phyloP scores from a whole-genome alignment of 1,284 basidiomycete species.

The Rugiboletus extremiorientalis region DNA sequence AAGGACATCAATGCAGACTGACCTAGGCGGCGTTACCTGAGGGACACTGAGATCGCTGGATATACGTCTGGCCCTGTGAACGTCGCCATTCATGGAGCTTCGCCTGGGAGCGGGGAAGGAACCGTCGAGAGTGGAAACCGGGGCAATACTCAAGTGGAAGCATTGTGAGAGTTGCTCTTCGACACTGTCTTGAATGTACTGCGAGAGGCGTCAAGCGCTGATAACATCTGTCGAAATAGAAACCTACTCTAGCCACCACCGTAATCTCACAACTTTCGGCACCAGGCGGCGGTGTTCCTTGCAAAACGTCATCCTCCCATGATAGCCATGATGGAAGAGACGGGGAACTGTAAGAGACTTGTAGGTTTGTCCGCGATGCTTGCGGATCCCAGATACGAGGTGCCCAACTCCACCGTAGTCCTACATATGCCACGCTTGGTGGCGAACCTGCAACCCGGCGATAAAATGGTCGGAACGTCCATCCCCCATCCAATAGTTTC shows the following conservation, averaged over 20 bases:
- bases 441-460: constrained; percentile 84
- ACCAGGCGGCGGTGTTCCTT: constrained; percentile 69
- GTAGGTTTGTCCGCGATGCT: constrained; percentile 75
- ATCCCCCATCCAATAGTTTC: constrained; percentile 73
- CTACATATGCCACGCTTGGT: constrained; percentile 79
- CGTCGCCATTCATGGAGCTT: constrained; percentile 59
- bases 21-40: constrained; percentile 41
- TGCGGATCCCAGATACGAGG: constrained; percentile 98
- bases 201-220: constrained; percentile 14
- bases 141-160: constrained; percentile 71
- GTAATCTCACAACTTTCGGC: constrained; percentile 72
- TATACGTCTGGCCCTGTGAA: constrained; percentile 51
- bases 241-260: constrained; percentile 64
- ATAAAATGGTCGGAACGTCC: constrained; percentile 92
- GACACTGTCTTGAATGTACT: constrained; percentile 73
- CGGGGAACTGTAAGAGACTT: constrained; percentile 80
- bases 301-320: constrained; percentile 82
- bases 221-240: constrained; percentile 12
- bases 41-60: constrained; percentile 56
- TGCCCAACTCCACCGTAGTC: constrained; percentile 88
- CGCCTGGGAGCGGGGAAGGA: constrained; percentile 57
- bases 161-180: constrained; percentile 66
- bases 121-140: constrained; percentile 64
- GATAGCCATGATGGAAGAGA: constrained; percentile 82
- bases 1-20: constrained; percentile 13